A percentile compares a stretch with the other conserved stretches of the same genome.
Evolutionary conservation across 768 basidiomycete genomes (phyloP).

Genomic region (Russula dissimulans): DNA sequence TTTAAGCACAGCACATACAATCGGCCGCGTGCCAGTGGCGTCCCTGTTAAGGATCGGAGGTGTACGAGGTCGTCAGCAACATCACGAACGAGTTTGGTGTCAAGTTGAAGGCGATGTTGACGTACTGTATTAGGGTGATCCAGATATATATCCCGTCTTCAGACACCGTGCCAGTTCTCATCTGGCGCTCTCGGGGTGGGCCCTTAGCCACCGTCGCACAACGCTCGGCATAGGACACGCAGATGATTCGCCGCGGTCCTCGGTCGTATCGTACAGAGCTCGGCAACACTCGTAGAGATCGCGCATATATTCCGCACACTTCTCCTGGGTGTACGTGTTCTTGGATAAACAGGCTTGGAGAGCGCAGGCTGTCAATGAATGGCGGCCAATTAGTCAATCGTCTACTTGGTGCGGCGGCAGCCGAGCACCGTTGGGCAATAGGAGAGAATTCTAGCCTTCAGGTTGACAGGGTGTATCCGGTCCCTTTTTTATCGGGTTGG

Average conservation of each 20-base stretch:
- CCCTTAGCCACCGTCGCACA: slow-evolving; percentile 50
- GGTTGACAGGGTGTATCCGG: slow-evolving; percentile 16
- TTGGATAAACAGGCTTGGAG: slow-evolving; percentile 55
- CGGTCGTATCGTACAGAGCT: slow-evolving; percentile 40
- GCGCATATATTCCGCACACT: slow-evolving; percentile 43
- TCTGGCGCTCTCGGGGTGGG: slow-evolving; percentile 30
- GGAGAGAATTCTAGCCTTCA: slow-evolving; percentile 11
- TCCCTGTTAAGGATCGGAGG: slow-evolving; percentile 44
- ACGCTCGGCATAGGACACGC: slow-evolving; percentile 51
- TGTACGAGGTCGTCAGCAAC: slow-evolving; percentile 41
- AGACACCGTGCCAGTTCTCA: neutral
- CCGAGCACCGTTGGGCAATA: neutral
- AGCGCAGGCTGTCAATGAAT: slow-evolving; percentile 41
- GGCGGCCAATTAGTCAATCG: neutral
- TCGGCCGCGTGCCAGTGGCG: slow-evolving; percentile 27
- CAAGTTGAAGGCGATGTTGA: slow-evolving; percentile 57
- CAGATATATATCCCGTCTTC: neutral
- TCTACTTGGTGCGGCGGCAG: neutral
- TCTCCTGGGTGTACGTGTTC: slow-evolving; percentile 56
- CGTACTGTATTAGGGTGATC: neutral
- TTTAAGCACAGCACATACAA: slow-evolving; percentile 18
- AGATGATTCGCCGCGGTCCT: slow-evolving; percentile 38
- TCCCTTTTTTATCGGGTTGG: neutral
- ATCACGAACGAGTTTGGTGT: slow-evolving; percentile 42
- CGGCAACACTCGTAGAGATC: slow-evolving; percentile 56